A percentile compares a stretch with the other conserved stretches of the same genome.
Conservation (phyloP, 176 grass and related monocot genomes). For the Neostapfia colusana region DNA sequence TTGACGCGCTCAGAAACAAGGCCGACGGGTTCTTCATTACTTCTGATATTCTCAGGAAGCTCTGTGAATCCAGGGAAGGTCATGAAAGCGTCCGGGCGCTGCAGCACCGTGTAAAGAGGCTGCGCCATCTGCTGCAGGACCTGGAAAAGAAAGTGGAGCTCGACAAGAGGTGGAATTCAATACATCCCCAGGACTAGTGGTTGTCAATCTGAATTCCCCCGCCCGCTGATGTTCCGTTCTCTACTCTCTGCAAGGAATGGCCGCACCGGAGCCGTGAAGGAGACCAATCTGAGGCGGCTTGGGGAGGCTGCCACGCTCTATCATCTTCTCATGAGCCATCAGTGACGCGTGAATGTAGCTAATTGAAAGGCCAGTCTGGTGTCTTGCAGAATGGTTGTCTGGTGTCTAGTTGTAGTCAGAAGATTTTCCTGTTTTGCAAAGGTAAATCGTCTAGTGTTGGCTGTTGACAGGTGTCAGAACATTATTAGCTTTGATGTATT, state of each 20-base stretch:
- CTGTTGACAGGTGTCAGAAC: too few species aligned
- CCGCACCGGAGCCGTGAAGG: constrained; percentile 26
- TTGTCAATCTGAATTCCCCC: neutral
- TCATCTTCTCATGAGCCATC: constrained; percentile 18
- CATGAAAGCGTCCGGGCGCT: constrained; percentile 12
- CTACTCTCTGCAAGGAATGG: constrained; percentile 41
- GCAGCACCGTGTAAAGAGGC: constrained; percentile 36
- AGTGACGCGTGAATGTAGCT: neutral
- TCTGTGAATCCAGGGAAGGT: constrained; percentile 50
- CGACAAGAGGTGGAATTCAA: constrained; percentile 50
- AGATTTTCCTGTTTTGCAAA: neutral
- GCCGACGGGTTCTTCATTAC: constrained; percentile 45
- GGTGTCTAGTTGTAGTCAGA: neutral
- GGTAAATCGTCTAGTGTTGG: neutral
- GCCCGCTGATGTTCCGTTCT: neutral
- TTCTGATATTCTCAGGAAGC: constrained; percentile 53
- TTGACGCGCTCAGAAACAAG: constrained; percentile 50
- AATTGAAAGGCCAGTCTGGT: neutral
- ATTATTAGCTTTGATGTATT: too few species aligned
- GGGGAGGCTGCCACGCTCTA: constrained; percentile 36
- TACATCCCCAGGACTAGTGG: neutral
- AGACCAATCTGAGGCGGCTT: constrained; percentile 30
- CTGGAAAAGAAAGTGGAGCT: constrained; percentile 58
- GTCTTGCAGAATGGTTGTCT: neutral
- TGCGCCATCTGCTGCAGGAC: constrained; percentile 44